Percentiles rank a stretch among this genome's conserved stretches.
phyloP scores from a whole-genome alignment of 768 basidiomycete species.

The Pleurotus ostreatus region DNA sequence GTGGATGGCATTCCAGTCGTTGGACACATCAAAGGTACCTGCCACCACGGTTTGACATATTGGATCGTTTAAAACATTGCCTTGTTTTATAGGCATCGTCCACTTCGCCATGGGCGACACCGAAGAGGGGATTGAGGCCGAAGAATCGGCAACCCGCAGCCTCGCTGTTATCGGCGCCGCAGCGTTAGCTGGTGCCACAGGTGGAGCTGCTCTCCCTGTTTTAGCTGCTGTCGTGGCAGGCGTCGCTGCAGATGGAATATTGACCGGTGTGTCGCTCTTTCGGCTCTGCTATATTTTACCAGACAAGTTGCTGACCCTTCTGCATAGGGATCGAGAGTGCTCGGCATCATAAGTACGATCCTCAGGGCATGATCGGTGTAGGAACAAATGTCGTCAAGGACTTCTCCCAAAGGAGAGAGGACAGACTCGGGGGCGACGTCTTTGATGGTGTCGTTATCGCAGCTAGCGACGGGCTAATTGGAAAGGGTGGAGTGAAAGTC shows the following conservation, averaged over 20 bases:
- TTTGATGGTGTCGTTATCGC: background rate
- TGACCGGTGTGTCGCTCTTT: background rate
- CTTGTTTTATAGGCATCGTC: no score
- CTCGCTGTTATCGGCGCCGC: background rate
- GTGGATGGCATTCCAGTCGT: no score
- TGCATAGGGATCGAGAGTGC: background rate
- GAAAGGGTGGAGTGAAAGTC: background rate
- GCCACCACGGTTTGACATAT: no score
- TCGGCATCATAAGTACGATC: background rate
- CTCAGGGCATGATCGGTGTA: slow-evolving; percentile 1
- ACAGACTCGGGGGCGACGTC: background rate
- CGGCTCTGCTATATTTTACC: background rate
- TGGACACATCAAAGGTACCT: no score
- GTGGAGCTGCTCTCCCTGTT: background rate
- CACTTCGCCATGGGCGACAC: no score
- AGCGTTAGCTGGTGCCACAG: background rate
- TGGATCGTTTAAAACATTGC: no score
- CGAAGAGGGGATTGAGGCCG: no score
- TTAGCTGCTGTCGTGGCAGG: background rate
- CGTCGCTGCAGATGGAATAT: background rate
- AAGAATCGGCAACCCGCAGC: no score
- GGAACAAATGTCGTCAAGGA: no score
- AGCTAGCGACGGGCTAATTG: background rate
- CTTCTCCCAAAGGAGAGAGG: background rate
- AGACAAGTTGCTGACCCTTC: background rate